These are phyloP conservation scores for Microascus cirrosus DNA, from an alignment of 2,329 filamentous ascomycete species.

Conservation along the genomic window DNA sequence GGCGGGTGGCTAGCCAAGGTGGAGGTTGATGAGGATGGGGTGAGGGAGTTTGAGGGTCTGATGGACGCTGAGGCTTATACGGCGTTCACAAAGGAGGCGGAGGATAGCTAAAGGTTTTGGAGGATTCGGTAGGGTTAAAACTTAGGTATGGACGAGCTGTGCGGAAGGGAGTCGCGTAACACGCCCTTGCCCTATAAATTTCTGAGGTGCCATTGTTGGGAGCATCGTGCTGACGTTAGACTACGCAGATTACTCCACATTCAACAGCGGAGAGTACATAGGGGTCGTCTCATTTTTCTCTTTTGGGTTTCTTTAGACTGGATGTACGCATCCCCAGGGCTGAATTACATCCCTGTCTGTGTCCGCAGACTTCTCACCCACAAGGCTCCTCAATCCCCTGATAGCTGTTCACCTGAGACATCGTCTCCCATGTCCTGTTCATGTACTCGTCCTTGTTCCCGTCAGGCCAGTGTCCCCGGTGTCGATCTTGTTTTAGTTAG, in stretches of 20 bases:
- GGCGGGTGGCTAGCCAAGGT: slow-evolving; percentile 93
- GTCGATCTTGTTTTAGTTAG: background rate
- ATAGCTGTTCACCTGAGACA: background rate
- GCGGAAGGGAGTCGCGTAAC: background rate
- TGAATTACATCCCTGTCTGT: background rate
- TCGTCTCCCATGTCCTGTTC: background rate
- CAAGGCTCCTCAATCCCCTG: background rate
- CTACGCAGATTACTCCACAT: background rate
- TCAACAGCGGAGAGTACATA: background rate
- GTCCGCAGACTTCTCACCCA: background rate
- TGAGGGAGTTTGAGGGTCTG: slow-evolving; percentile 59
- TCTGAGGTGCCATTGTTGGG: background rate
- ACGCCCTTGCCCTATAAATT: background rate
- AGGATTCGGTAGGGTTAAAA: background rate
- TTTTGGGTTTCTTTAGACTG: background rate
- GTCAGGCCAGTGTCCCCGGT: background rate
- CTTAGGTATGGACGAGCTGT: background rate
- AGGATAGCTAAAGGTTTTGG: background rate
- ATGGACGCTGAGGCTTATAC: slow-evolving; percentile 74
- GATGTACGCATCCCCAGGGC: background rate
- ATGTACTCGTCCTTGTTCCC: background rate
- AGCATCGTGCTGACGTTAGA: background rate
- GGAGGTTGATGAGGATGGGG: slow-evolving; percentile 54
- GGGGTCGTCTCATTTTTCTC: background rate
- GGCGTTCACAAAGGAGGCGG: slow-evolving; percentile 46